Evolutionary conservation across 805 yeast species (phyloP), one percentile per base, ranked within the genome.

Genomic region (Pichia rugopelliculosa): DNA sequence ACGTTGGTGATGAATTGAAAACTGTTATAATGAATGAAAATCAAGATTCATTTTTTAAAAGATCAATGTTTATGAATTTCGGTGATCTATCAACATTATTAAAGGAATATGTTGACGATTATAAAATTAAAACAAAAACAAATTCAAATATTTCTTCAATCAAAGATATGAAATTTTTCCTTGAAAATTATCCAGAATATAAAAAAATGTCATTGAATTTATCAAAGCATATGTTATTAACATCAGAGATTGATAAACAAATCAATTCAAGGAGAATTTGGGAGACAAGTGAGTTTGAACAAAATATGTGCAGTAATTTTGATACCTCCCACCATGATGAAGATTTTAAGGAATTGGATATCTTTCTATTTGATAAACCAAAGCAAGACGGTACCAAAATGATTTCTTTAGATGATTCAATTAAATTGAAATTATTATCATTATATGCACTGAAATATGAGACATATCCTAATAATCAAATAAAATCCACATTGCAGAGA

Each of bases 111-210:
- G 96, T 93, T 27, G 82, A 81, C 46, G 82, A 79, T 40, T 93
- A 89, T 65, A 91, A 88, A 59, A 62, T 72, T 20, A 86, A 85
- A 59, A 86, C 97, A 1, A 85, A 89, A 57, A 76, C 83, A 20
- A 79, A 81, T 45, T 79, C 79, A 41, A 80, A 82, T 52, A 75
- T 91, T 52, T 81, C 81, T 53, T 82, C 93, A 34, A 79, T 93
- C 41, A 80, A 86, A 18, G 99, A 93, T 59, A 85, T 93, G 79
- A 93, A 91, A 64, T 80, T 81, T 56, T 87, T 91, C 58, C 80
- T 93, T 48, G 96, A 90, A 49, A 87, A 87, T 53, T 89, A 85
- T 59, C 99, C 99, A 1, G 99, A 93, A 62, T 90, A 87, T 63
- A 83, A 88, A 55, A 88, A 86, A 60, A 71, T 91, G 30, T 85